These are phyloP conservation scores for Fusarium camptoceras DNA, from an alignment of 2,329 filamentous ascomycete species.

Conservation along the genomic window DNA sequence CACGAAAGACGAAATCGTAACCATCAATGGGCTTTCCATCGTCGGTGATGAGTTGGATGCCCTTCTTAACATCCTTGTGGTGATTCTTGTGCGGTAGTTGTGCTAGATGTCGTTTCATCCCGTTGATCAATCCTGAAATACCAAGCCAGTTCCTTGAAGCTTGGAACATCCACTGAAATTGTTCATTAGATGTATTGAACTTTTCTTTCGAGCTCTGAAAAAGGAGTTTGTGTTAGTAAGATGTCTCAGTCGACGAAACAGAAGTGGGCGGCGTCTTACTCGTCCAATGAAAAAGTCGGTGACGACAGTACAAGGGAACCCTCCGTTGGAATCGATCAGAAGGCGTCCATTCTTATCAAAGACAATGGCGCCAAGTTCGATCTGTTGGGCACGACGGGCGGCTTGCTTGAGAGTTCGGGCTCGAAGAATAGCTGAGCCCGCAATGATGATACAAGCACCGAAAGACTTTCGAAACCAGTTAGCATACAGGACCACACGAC, in stretches of 20 bases:
- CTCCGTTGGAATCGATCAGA: slow-evolving; percentile 76
- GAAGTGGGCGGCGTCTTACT: slow-evolving; percentile 51
- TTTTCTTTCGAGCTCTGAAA: slow-evolving; percentile 69
- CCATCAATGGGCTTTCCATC: slow-evolving; percentile 71
- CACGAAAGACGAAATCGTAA: slow-evolving; percentile 82
- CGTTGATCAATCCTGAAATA: slow-evolving; percentile 74
- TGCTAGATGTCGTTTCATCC: slow-evolving; percentile 77
- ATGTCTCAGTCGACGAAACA: background rate
- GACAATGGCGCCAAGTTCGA: slow-evolving; percentile 69
- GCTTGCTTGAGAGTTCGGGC: slow-evolving; percentile 64
- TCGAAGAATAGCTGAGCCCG: slow-evolving; percentile 66
- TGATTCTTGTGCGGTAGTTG: slow-evolving; percentile 53
- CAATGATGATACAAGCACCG: slow-evolving; percentile 69
- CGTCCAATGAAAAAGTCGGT: slow-evolving; percentile 80
- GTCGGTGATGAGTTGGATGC: slow-evolving; percentile 61
- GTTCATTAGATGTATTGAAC: slow-evolving; percentile 79
- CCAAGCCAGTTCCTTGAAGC: slow-evolving; percentile 82
- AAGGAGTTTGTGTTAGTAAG: background rate
- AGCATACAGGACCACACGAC: rapidly evolving
- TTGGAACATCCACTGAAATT: slow-evolving; percentile 89
- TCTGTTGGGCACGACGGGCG: slow-evolving; percentile 70
- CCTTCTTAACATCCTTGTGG: slow-evolving; percentile 29
- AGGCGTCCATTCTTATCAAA: slow-evolving; percentile 77
- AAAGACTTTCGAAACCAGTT: slow-evolving; percentile 62
- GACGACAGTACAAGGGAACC: slow-evolving; percentile 78